These are phyloP conservation scores for Lentinula raphanica DNA, from an alignment of 768 basidiomycete species.

Conservation along the genomic window DNA sequence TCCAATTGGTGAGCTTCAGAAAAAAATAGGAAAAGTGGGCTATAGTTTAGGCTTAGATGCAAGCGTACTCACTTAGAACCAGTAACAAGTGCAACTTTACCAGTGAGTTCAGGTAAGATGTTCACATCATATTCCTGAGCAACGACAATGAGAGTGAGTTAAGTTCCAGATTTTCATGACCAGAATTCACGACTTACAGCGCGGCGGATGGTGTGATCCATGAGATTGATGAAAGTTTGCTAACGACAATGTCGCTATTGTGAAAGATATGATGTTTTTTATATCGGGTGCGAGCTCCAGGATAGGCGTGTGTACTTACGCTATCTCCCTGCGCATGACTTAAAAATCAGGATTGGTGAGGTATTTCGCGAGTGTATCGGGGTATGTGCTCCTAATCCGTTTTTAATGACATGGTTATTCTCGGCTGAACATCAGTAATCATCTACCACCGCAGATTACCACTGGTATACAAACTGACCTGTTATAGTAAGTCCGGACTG, in stretches of 20 bases:
- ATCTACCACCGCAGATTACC: too few relatives aligned
- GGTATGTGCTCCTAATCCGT: neutral
- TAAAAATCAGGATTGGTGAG: neutral
- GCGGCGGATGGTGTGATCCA: neutral
- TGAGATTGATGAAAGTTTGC: neutral
- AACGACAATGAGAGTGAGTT: neutral
- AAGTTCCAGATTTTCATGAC: too few relatives aligned
- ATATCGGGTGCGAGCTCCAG: neutral
- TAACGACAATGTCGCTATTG: neutral
- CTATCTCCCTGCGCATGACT: neutral
- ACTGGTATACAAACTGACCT: too few relatives aligned
- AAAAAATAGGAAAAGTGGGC: neutral
- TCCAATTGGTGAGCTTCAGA: neutral
- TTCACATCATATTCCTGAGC: neutral
- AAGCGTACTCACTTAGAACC: slow-evolving; percentile 35
- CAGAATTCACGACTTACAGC: neutral
- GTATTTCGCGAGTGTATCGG: neutral
- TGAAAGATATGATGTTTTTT: neutral
- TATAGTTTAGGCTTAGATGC: neutral
- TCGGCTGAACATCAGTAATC: neutral
- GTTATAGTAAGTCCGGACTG: too few relatives aligned
- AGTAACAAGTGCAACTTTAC: slow-evolving; percentile 36
- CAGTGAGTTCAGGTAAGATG: slow-evolving; percentile 27
- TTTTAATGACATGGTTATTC: neutral
- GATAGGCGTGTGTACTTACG: too few relatives aligned